Evolutionary conservation across 345 rosid species (phyloP), one percentile per base, ranked within the genome.

Genomic region (Citropsis articulata): DNA sequence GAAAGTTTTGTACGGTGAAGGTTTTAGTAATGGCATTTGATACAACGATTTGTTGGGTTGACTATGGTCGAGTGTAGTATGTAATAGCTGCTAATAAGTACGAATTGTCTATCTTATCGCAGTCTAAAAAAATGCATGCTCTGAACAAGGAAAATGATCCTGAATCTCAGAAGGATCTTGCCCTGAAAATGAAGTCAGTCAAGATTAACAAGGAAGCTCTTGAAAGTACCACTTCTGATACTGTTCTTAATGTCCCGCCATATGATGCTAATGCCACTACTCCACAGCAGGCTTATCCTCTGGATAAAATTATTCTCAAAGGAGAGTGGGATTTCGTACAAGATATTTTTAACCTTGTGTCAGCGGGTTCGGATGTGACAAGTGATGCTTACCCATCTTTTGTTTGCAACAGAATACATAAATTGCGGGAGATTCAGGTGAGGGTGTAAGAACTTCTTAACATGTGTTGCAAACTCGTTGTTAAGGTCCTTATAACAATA

Each of bases 241-340:
- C 77, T 69, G 74, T 89, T 40, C 97, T 87, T 71, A 92, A 94
- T 81, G 87, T 92, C 77, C 98, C 98, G 9, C 95, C 94, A 21
- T 81, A 91, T 42, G 75, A 94, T 70, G 73, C 81, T 24, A 82
- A 87, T 74, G 97, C 98, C 28, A 71, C 90, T 1, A 76, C 79
- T 22, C 91, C 95, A 9, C 69, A 53, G 83, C 89, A 87, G 77
- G 97, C 89, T 21, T 96, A 92, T 86, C 99, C 99, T 7, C 65
- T 96, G 62, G 88, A 90, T 64, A 85, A 83, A 84, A 96, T 96
- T 76, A 92, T 96, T 62, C 85, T 85, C 30, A 40, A 71, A 4
- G 97, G 89, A 71, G 95, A 94, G 38, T 92, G 97, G 97, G 80
- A 55, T 45, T 88, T 72, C 80, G 89, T 94, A 80, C 81, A 78